Evolutionary conservation across 306 rosid species (phyloP), one percentile per base, ranked within the genome.

Genomic region (Rubus idaeus): DNA sequence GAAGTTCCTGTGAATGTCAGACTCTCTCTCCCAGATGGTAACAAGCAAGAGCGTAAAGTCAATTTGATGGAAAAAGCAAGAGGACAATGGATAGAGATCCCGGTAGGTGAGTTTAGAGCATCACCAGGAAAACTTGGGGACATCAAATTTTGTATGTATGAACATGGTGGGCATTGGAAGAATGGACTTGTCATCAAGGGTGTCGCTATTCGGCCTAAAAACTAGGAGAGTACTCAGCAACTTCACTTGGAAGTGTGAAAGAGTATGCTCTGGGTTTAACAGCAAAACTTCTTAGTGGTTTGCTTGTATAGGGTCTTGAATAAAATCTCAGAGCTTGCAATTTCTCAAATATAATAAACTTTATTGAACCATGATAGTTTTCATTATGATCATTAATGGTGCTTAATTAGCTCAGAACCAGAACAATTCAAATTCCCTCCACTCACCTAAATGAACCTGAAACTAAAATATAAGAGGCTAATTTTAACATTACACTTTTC

Each of bases 141-240:
- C 41, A 83, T 88, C 40, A 85, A 90, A 35, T 14, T 90, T 62
- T 74, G 87, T 20, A 21, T 94, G 86, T 83, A 72, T 79, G 96
- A 91, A 71, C 47, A 76, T 78, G 76, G 78, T 58, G 93, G 87
- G 35, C 21, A 18, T 2, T 91, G 98, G 97, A 93, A 91, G 87
- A 74, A 41, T 5, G 97, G 97, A 35, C 89, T 91, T 68, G 3
- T 88, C 62, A 76, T 91, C 79, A 86, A 83, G 86, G 97, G 90
- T 6, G 66, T 88, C 63, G 37, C 55, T 70, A 85, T 93, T 80
- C 90, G 73, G 37, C 86, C 97, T 35, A 86, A 84, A 75, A 60
- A 71, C 75, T 79, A 63, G 47, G 12, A 68, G 20, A 13, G 5
- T 23, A 42, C 35, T 45, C 10, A 7, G 7, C 8, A 45, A 45